phyloP scores from a whole-genome alignment of 1,139 yeast species.

The Lodderomyces margitis region DNA sequence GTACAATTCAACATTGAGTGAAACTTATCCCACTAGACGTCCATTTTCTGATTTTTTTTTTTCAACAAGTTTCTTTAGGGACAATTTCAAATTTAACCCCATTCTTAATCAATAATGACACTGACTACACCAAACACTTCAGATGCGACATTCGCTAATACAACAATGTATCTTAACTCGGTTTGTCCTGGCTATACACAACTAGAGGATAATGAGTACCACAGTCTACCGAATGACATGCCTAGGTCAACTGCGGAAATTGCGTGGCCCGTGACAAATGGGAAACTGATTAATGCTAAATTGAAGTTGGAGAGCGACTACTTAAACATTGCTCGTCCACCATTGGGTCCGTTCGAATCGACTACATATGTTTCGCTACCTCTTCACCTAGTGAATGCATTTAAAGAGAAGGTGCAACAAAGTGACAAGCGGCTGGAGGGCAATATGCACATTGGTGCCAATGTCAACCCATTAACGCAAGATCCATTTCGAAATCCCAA shows the following conservation, averaged over 20 bases:
- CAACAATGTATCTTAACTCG: conserved; percentile 30
- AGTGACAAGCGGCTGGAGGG: conserved; percentile 41
- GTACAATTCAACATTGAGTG: too few species aligned
- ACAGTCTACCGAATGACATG: conserved; percentile 20
- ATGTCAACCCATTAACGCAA: conserved; percentile 49
- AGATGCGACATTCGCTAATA: conserved; percentile 3
- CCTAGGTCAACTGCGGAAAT: conserved; percentile 14
- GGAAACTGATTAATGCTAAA: conserved; percentile 7
- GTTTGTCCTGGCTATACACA: conserved; percentile 39
- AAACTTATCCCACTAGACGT: too few species aligned
- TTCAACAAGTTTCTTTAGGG: too few species aligned
- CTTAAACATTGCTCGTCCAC: conserved; percentile 41
- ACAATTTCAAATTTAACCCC: too few species aligned
- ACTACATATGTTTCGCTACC: conserved; percentile 46
- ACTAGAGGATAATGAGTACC: conserved; percentile 37
- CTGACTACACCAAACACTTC: background rate
- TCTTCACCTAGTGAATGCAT: conserved; percentile 35
- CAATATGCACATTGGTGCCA: conserved; percentile 54
- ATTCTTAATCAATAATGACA: background rate
- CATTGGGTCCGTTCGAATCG: conserved; percentile 32
- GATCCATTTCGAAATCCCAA: conserved; percentile 54
- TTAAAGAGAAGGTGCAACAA: conserved; percentile 26
- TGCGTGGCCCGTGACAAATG: conserved; percentile 34
- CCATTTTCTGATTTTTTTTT: too few species aligned
- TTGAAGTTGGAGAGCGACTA: conserved; percentile 27